Evolutionary conservation across 164 flowering plant genomes (phyloP), one percentile per base, ranked within the genome.

Genomic region (Euptelea pleiosperma): DNA sequence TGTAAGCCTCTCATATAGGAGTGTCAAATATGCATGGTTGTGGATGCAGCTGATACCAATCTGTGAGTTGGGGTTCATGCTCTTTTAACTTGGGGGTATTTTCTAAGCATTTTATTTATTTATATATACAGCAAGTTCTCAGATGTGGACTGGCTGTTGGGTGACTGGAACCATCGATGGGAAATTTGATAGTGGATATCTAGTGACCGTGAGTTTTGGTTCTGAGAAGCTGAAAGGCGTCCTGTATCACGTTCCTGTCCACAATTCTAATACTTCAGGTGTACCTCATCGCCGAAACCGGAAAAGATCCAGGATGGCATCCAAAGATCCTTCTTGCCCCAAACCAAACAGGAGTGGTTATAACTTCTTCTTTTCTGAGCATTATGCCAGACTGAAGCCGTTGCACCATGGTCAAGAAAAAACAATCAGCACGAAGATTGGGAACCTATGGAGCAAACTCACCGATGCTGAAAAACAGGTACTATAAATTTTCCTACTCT

Each of bases 121-220:
- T 25, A 46, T 33, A 3, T 35, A n/a, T 73, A 54, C 77, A 82
- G 93, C 31, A 42, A 60, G 9, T 46, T 41, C 61, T n/a, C 58
- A 58, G 16, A 30, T 76, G 67, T 71, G 74, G 63, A 62, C 60
- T 47, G 90, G 83, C 34, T 67, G 64, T 65, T 64, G 70, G 16
- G 75, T 87, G 41, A 64, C 65, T 50, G 97, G 97, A 61, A 52
- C 58, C 12, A 87, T 91, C 34, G 91, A 91, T 73, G 89, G 77
- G 51, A 87, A 87, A 65, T 86, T 84, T 45, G 95, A 91, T 18
- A 65, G 67, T 59, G 97, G 97, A 14, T 91, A 91, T 72, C 35
- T 91, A 4, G 81, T 87, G 18, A 76, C 86, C 8, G 79, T 87
- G 52, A 64, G 67, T 48, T 36, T 75, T 63, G 95, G 87, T 25